Conservation (phyloP, 306 rosid species). For the Cicer chorassanicum region DNA sequence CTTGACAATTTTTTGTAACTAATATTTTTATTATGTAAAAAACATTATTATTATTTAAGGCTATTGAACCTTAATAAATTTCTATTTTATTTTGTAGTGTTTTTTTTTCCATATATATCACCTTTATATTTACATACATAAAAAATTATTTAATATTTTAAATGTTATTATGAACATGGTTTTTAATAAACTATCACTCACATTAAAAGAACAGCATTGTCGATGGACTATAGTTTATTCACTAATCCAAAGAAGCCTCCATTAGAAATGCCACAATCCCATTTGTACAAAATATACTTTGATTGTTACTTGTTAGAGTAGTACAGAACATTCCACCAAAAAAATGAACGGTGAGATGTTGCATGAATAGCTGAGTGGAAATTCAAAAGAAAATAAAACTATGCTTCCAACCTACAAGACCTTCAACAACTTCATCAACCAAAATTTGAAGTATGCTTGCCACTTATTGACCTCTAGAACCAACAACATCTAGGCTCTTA, state of each 20-base stretch:
- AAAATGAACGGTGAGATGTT: background rate
- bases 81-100: too few species aligned
- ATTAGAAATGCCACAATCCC: slow-evolving; percentile 39
- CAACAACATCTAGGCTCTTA: slow-evolving; percentile 47
- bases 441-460: slow-evolving; percentile 61
- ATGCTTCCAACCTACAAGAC: slow-evolving; percentile 47
- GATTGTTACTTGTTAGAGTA: slow-evolving; percentile 28
- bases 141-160: too few species aligned
- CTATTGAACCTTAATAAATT: too few species aligned
- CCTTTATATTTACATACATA: too few species aligned
- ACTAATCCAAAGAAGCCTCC: background rate
- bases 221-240: too few species aligned
- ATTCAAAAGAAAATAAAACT: slow-evolving; percentile 27
- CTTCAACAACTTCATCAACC: slow-evolving; percentile 71
- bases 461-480: slow-evolving; percentile 57
- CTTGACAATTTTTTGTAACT: too few species aligned
- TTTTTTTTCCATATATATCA: too few species aligned
- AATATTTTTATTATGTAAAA: too few species aligned
- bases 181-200: too few species aligned
- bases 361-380: slow-evolving; percentile 11
- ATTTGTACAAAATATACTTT: slow-evolving; percentile 52
- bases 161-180: too few species aligned
- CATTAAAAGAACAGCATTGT: too few species aligned
- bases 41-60: too few species aligned
- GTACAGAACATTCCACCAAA: background rate